These are phyloP conservation scores for Leptographium procerum DNA, from an alignment of 2,329 filamentous ascomycete genomes.

Conservation along the genomic window DNA sequence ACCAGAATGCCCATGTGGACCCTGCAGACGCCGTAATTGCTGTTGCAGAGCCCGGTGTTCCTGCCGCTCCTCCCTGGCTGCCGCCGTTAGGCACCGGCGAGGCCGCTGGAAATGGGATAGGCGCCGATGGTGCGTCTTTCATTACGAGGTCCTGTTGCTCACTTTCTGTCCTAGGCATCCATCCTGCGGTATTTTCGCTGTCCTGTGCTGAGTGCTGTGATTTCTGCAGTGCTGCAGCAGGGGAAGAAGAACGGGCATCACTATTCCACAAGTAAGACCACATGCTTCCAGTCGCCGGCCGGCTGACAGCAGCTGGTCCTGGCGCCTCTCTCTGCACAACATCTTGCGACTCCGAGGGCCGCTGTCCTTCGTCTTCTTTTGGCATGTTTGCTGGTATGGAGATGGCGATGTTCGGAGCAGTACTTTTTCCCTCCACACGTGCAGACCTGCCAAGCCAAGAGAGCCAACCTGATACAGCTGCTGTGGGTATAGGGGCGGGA, in stretches of 20 bases:
- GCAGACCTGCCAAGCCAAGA: conserved; percentile 9
- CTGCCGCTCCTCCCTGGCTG: background rate
- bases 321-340: background rate
- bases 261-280: conserved; percentile 23
- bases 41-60: conserved; percentile 13
- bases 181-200: conserved; percentile 5
- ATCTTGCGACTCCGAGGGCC: background rate
- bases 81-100: conserved; percentile 3
- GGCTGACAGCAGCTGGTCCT: conserved; percentile 8
- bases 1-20: conserved; percentile 78
- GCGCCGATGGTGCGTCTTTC: conserved; percentile 24
- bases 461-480: conserved; percentile 6
- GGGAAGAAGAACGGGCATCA: background rate
- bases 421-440: conserved; percentile 7
- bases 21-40: conserved; percentile 32
- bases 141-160: conserved; percentile 29
- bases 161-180: conserved; percentile 13
- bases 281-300: conserved; percentile 8
- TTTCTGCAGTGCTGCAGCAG: background rate
- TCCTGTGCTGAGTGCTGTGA: conserved; percentile 1
- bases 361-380: conserved; percentile 5
- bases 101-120: conserved; percentile 14
- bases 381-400: conserved; percentile 5
- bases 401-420: conserved; percentile 2
- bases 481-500: background rate